These are phyloP conservation scores for Gaeumannomyces sp. DNA, from an alignment of 2,329 filamentous ascomycete genomes.

Conservation along the genomic window DNA sequence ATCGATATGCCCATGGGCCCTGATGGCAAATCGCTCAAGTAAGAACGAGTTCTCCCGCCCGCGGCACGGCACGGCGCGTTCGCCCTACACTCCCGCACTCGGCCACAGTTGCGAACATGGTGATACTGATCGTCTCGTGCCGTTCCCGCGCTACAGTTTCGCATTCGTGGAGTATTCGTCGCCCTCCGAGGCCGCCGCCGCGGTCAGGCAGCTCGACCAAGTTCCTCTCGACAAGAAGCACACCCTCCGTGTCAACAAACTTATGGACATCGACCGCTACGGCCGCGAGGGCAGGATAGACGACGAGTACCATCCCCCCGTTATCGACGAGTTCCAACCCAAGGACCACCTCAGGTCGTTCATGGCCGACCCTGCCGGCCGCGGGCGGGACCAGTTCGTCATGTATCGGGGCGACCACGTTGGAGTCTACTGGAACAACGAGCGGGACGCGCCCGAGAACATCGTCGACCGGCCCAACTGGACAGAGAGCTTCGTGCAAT, in stretches of 20 bases:
- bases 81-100: background rate
- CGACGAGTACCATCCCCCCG: conserved; percentile 78
- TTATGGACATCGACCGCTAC: conserved; percentile 95
- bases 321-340: conserved; percentile 78
- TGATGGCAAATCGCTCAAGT: conserved; percentile 81
- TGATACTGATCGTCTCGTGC: background rate
- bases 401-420: conserved; percentile 91
- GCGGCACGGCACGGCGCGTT: background rate
- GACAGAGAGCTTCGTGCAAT: conserved; percentile 97
- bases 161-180: conserved; percentile 96
- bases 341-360: conserved; percentile 94
- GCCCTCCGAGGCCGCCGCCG: conserved; percentile 80
- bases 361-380: conserved; percentile 71
- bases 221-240: conserved; percentile 94
- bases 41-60: conserved; percentile 17
- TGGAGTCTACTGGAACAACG: conserved; percentile 97
- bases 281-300: conserved; percentile 90
- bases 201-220: conserved; percentile 81
- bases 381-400: conserved; percentile 89
- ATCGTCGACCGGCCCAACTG: conserved; percentile 91
- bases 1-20: conserved; percentile 93
- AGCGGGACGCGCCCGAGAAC: conserved; percentile 80
- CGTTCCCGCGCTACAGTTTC: conserved; percentile 52
- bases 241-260: conserved; percentile 91
- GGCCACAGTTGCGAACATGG: conserved; percentile 2